Conservation (phyloP, 352 stramenopile genomes). For the Phytophthora capsici region DNA sequence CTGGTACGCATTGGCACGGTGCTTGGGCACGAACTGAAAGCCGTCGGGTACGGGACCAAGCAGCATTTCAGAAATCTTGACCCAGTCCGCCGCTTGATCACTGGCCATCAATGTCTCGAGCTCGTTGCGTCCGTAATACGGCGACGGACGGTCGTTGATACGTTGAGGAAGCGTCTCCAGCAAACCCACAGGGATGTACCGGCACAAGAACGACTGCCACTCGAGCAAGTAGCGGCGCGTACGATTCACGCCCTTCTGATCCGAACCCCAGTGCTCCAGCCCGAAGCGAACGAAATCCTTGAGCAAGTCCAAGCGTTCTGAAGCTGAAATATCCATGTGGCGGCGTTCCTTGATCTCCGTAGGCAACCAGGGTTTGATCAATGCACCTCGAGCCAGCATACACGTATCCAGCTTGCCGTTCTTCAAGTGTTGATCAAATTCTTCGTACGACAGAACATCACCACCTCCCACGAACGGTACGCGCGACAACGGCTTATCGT, state of each 20-base stretch:
- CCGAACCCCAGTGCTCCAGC: conserved; percentile 98
- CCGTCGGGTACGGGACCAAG: conserved; percentile 94
- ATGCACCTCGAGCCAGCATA: conserved; percentile 92
- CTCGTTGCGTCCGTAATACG: conserved; percentile 94
- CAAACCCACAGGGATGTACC: conserved; percentile 98
- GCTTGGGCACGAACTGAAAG: conserved; percentile 97
- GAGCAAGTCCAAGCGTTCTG: conserved; percentile 96
- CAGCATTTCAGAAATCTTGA: conserved; percentile 99
- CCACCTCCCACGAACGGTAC: conserved; percentile 94
- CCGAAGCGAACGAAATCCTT: conserved; percentile 98
- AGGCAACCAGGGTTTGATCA: conserved; percentile 99
- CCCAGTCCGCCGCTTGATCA: conserved; percentile 96
- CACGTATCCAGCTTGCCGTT: conserved; percentile 88
- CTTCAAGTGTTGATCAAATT: conserved; percentile 85
- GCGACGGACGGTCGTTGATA: conserved; percentile 97
- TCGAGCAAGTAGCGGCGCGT: conserved; percentile 98
- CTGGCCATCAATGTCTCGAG: conserved; percentile 98
- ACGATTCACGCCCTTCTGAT: conserved; percentile 98
- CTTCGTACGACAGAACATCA: conserved; percentile 87
- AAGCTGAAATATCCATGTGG: conserved; percentile 97
- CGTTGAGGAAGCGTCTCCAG: conserved; percentile 95
- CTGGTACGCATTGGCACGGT: conserved; percentile 97
- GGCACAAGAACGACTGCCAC: conserved; percentile 98
- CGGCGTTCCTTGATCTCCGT: conserved; percentile 99
- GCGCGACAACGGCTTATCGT: conserved; percentile 18